Evolutionary conservation across 1,284 basidiomycete species (phyloP).

Genomic region (Neolentinus lepideus): DNA sequence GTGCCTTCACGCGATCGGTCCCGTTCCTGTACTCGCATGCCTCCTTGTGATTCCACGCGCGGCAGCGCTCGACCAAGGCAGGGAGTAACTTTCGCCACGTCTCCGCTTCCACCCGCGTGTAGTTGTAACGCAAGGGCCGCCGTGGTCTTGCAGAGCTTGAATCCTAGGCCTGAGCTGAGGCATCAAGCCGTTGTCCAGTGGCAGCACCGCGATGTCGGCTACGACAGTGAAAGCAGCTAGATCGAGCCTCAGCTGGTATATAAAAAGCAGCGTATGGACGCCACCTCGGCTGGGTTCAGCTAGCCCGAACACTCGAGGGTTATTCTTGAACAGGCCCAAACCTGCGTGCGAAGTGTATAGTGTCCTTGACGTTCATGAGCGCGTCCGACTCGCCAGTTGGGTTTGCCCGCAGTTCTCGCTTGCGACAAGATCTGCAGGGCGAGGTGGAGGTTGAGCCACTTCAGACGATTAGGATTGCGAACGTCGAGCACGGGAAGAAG

Average conservation of each 20-base stretch:
- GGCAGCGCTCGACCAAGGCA: conserved; percentile 40
- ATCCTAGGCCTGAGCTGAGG: conserved; percentile 4
- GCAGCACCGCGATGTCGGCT: conserved; percentile 34
- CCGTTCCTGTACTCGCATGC: conserved; percentile 36
- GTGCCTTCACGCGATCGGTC: conserved; percentile 19
- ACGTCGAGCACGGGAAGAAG: conserved; percentile 3
- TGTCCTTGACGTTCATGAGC: conserved; percentile 24
- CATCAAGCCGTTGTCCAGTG: conserved; percentile 21
- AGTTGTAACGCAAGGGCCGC: conserved; percentile 10
- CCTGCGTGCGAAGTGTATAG: conserved; percentile 16
- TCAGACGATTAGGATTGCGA: not conserved
- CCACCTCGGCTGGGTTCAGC: conserved; percentile 16
- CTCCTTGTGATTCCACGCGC: conserved; percentile 38
- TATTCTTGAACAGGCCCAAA: not conserved
- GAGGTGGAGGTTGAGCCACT: conserved; percentile 26
- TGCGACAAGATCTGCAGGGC: conserved; percentile 21
- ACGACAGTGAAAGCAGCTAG: conserved; percentile 35
- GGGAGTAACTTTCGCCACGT: conserved; percentile 43
- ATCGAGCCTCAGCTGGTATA: conserved; percentile 36
- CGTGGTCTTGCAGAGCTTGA: conserved; percentile 6
- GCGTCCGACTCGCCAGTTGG: conserved; percentile 10
- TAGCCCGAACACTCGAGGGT: conserved; percentile 22
- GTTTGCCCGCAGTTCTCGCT: conserved; percentile 14
- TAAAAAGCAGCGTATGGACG: conserved; percentile 29
- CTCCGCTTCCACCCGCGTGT: conserved; percentile 21